Evolutionary conservation across 495 filamentous ascomycete genomes (phyloP).

Genomic region (Penicillium psychrofluorescens): DNA sequence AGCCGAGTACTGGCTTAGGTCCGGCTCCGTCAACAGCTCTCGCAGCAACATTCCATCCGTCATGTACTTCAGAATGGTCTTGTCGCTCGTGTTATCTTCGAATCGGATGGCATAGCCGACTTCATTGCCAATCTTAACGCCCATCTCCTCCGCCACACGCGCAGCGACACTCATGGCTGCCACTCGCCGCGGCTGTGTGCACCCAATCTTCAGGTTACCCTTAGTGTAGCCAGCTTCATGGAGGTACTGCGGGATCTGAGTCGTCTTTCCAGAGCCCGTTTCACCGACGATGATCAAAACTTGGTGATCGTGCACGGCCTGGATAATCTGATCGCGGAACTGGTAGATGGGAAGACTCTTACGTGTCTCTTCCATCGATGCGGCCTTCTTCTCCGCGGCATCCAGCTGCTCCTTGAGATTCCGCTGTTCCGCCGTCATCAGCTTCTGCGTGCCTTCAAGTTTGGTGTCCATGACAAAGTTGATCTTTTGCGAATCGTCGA

Average conservation of each 20-base stretch:
- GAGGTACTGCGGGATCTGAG: conserved; percentile 82
- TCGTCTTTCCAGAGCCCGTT: conserved; percentile 85
- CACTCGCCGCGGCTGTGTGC: conserved; percentile 83
- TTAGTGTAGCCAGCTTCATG: conserved; percentile 83
- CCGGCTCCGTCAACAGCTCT: conserved; percentile 86
- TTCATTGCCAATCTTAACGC: conserved; percentile 82
- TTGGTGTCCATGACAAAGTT: conserved; percentile 74
- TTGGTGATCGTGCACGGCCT: conserved; percentile 70
- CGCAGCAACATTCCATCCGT: conserved; percentile 95
- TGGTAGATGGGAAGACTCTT: conserved; percentile 88
- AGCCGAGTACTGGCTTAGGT: conserved; percentile 75
- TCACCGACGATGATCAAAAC: conserved; percentile 83
- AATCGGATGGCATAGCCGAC: conserved; percentile 96
- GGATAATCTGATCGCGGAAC: conserved; percentile 69
- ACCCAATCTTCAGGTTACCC: conserved; percentile 50
- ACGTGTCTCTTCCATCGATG: conserved; percentile 82
- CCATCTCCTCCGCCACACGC: conserved; percentile 92
- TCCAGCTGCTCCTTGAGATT: conserved; percentile 72
- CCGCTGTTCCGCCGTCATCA: conserved; percentile 69
- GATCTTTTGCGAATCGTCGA: conserved; percentile 84
- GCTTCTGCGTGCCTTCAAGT: conserved; percentile 59
- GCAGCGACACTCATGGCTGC: conserved; percentile 94
- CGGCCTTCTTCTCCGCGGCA: conserved; percentile 77
- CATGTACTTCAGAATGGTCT: conserved; percentile 94
- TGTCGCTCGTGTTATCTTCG: conserved; percentile 87